A percentile compares a stretch with the other conserved stretches of the same genome.
phyloP scores from a whole-genome alignment of 2,329 filamentous ascomycete genomes.

The Aspergillus sp. region DNA sequence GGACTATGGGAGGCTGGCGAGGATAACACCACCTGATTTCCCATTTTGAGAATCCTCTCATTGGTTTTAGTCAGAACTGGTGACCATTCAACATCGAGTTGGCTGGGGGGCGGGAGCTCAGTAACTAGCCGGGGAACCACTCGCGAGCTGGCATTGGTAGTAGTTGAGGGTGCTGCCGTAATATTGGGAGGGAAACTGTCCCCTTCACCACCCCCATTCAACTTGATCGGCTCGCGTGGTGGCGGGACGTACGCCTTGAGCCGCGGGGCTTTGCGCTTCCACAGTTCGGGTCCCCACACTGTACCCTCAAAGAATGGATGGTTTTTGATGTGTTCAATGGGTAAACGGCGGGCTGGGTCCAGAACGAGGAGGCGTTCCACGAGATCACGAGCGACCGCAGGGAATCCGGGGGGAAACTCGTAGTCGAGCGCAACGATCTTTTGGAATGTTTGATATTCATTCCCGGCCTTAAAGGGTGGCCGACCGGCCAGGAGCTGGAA shows the following conservation, averaged over 20 bases:
- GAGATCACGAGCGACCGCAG: constrained; percentile 74
- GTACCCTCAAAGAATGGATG: constrained; percentile 92
- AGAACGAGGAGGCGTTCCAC: constrained; percentile 85
- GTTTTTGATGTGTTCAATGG: constrained; percentile 93
- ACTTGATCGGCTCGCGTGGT: constrained; percentile 68
- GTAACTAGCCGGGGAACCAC: constrained; percentile 78
- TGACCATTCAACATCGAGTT: constrained; percentile 97
- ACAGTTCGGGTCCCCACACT: constrained; percentile 72
- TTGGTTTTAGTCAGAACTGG: constrained; percentile 86
- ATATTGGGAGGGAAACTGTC: constrained; percentile 40
- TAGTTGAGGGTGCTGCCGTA: constrained; percentile 32
- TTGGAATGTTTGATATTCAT: constrained; percentile 96
- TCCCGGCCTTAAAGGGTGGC: constrained; percentile 90
- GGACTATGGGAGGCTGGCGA: constrained; percentile 70
- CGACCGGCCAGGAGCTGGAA: constrained; percentile 94
- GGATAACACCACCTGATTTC: constrained; percentile 79
- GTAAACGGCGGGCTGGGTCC: constrained; percentile 75
- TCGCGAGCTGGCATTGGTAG: constrained; percentile 43
- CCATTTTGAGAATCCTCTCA: constrained; percentile 88
- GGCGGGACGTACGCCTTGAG: constrained; percentile 78
- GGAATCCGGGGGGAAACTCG: constrained; percentile 84
- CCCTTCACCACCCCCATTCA: constrained; percentile 49
- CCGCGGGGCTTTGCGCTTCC: constrained; percentile 83
- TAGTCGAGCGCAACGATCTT: constrained; percentile 96
- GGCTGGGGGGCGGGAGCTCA: constrained; percentile 90